Evolutionary conservation across 176 grass and related monocot genomes (phyloP).

Genomic region (Oryza brachyantha): DNA sequence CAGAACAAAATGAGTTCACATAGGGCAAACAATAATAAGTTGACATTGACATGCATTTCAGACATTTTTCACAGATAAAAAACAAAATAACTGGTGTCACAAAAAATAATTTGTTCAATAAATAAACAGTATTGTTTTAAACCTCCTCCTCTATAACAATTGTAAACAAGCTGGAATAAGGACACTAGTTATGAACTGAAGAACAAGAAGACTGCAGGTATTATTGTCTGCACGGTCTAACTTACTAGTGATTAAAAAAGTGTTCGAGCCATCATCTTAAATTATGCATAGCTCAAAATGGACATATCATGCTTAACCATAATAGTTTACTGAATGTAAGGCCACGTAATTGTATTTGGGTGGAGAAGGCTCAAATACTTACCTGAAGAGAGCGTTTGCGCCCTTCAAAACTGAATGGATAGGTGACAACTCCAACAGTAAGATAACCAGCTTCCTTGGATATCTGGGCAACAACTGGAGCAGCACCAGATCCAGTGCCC

Average conservation of each 20-base stretch:
- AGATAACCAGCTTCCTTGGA: slow-evolving; percentile 97
- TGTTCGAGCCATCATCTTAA: background rate
- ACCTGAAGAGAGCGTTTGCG: slow-evolving; percentile 96
- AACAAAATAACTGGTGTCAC: background rate
- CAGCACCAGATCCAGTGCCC: slow-evolving; percentile 89
- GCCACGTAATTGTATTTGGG: background rate
- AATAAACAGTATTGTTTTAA: background rate
- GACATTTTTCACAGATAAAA: slow-evolving; percentile 2
- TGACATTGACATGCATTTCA: background rate
- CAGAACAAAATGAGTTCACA: background rate
- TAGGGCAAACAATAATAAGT: background rate
- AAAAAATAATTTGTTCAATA: background rate
- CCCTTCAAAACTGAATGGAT: slow-evolving; percentile 95
- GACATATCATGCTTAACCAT: background rate
- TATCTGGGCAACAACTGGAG: slow-evolving; percentile 98
- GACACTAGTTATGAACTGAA: background rate
- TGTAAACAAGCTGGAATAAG: background rate
- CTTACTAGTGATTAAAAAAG: background rate
- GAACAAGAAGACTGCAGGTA: background rate
- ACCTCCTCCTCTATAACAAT: background rate
- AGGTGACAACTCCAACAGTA: slow-evolving; percentile 93
- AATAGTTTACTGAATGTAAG: background rate
- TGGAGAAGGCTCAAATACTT: slow-evolving; percentile 1
- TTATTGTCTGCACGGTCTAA: background rate
- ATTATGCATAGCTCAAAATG: background rate